Percentiles rank a stretch among this genome's conserved stretches.
Evolutionary conservation across 345 rosid species (phyloP).

Genomic region (Moricandia moricandioides): DNA sequence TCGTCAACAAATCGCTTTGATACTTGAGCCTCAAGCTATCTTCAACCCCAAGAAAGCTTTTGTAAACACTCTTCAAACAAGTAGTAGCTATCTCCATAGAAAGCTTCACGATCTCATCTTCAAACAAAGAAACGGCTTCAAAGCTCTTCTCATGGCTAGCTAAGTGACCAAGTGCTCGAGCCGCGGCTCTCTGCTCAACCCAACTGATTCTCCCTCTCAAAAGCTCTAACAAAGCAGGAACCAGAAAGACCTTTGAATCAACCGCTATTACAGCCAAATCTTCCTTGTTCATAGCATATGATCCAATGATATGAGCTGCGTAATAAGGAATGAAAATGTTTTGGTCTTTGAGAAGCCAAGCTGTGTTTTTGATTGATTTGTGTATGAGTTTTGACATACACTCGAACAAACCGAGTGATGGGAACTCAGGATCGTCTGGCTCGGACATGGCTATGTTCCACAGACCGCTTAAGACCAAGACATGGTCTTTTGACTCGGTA

Average conservation of each 20-base stretch:
- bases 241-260: conserved; percentile 47
- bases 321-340: conserved; percentile 82
- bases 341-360: conserved; percentile 73
- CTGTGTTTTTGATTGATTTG: conserved; percentile 41
- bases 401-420: conserved; percentile 67
- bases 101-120: conserved; percentile 48
- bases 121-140: conserved; percentile 48
- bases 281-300: conserved; percentile 66
- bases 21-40: conserved; percentile 51
- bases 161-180: conserved; percentile 67
- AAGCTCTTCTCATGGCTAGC: conserved; percentile 62
- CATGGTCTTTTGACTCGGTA: conserved; percentile 54
- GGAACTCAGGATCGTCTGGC: conserved; percentile 75
- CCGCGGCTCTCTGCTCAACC: conserved; percentile 89
- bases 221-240: conserved; percentile 70
- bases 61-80: conserved; percentile 50
- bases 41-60: conserved; percentile 49
- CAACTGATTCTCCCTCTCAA: conserved; percentile 73
- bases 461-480: conserved; percentile 63
- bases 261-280: conserved; percentile 53
- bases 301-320: conserved; percentile 78
- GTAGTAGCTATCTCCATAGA: conserved; percentile 52
- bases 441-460: conserved; percentile 73
- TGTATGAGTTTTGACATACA: conserved; percentile 67
- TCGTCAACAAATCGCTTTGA: conserved; percentile 68